These are phyloP conservation scores for Hyaloperonospora arabidopsidis DNA, from an alignment of 352 stramenopile species.

Conservation along the genomic window DNA sequence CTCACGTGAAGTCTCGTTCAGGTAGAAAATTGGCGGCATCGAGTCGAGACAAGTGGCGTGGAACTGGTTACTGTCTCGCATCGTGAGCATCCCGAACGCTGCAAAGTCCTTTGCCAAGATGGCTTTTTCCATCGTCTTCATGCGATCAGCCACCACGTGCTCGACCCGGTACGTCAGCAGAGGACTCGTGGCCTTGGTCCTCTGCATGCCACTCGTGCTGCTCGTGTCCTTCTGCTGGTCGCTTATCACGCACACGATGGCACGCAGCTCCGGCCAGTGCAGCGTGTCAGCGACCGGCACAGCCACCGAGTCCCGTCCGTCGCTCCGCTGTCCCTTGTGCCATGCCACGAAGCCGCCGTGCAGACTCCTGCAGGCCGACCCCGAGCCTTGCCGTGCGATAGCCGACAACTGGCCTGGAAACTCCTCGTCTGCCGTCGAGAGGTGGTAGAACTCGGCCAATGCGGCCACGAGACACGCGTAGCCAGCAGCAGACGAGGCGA, in stretches of 20 bases:
- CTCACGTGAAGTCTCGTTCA: constrained; percentile 89
- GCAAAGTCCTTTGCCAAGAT: constrained; percentile 91
- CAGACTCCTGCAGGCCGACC: constrained; percentile 92
- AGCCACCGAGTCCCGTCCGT: constrained; percentile 68
- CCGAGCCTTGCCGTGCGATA: constrained; percentile 92
- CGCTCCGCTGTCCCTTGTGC: constrained; percentile 74
- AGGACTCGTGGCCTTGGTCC: constrained; percentile 88
- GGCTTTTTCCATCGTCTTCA: constrained; percentile 86
- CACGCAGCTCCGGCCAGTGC: constrained; percentile 92
- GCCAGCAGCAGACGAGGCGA: constrained; percentile 96
- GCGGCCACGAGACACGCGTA: constrained; percentile 91
- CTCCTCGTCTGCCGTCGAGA: constrained; percentile 79
- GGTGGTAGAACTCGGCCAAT: constrained; percentile 84
- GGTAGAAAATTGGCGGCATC: constrained; percentile 97
- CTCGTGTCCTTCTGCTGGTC: constrained; percentile 96
- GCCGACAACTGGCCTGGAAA: constrained; percentile 87
- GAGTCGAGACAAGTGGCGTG: constrained; percentile 97
- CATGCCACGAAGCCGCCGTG: constrained; percentile 97
- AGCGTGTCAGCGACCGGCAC: constrained; percentile 76
- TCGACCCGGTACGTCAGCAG: constrained; percentile 84
- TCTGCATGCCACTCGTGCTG: constrained; percentile 94
- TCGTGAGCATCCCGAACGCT: constrained; percentile 93
- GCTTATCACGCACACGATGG: constrained; percentile 94
- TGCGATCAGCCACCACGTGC: constrained; percentile 77
- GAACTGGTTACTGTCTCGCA: constrained; percentile 98